Evolutionary conservation across 1,284 basidiomycete species (phyloP), one percentile per base, ranked within the genome.

Genomic region (Meripilus lineatus): DNA sequence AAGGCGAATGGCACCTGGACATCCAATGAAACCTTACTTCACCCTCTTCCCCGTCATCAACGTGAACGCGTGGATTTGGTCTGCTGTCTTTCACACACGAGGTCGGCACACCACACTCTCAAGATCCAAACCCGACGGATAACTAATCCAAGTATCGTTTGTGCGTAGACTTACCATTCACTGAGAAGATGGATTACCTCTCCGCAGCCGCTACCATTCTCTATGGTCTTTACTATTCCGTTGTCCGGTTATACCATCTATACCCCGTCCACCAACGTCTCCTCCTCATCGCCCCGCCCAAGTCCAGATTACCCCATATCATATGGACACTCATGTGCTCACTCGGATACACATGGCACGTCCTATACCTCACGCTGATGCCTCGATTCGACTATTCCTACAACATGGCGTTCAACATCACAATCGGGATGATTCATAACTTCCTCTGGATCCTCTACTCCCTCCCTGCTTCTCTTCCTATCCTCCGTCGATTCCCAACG

Each of bases 181-280:
- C 95, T 1, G 96, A 99, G 65, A 89, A 85, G 51, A 56, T 94
- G 54, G 95, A 99, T 62, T 99, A 99, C 65, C 97, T 98, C 62
- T 91, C 89, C 4, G 96, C 96, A 2, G 93, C 87, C 0, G 67
- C 89, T 20, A 84, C 82, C 3, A 92, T 94, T 48, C 61, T 89
- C 22, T 84, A 77, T 50, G 83, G 84, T 5, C 68, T 93, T 2
- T 88, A 89, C 57, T 81, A 79, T 65, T 77, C 85, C 22, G 71
- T 79, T 48, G 66, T 92, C 38, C 86, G 92, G n/a, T 63, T 88
- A 15, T 86, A 86, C 59, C 84, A 87, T 50, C 68, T 96, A 36
- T 93, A 93, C 60, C 67, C 74, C 4, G 47, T 50, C 44, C 51
- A 69, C 54, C 55, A 52, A 21, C 44, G 52, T 28, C 62, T 61